A percentile compares a stretch with the other conserved stretches of the same genome.
These are phyloP conservation scores for Violaceomyces palustris DNA, from an alignment of 1,284 basidiomycete genomes.

Conservation along the genomic window DNA sequence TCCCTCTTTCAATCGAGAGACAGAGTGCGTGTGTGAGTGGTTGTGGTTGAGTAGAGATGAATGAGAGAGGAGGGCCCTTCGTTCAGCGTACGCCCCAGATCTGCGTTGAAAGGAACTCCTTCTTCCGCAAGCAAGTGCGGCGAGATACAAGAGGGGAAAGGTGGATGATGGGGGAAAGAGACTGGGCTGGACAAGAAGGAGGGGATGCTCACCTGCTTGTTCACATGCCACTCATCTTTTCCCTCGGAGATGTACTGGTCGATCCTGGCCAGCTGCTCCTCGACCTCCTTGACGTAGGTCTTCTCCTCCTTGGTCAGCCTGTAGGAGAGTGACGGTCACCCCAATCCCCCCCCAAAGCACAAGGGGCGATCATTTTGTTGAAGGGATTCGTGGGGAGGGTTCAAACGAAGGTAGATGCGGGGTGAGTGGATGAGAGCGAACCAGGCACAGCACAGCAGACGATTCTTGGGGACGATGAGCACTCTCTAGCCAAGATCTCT, in stretches of 20 bases:
- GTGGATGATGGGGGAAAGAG: background rate
- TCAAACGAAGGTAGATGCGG: background rate
- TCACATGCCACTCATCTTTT: conserved; percentile 36
- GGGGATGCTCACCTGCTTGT: conserved; percentile 21
- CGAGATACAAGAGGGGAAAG: background rate
- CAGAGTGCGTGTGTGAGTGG: no score
- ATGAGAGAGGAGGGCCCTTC: no score
- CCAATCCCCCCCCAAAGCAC: no score
- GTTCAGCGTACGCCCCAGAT: no score
- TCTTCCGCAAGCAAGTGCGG: no score
- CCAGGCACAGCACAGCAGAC: no score
- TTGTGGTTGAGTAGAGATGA: no score
- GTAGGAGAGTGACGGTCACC: no score
- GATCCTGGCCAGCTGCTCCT: conserved; percentile 19
- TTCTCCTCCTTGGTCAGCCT: conserved; percentile 38
- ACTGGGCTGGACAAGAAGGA: background rate
- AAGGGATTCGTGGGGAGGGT: background rate
- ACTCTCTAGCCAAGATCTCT: no score
- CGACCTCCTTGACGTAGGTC: conserved; percentile 27
- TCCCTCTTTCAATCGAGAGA: conserved; percentile 8
- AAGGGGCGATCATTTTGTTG: background rate
- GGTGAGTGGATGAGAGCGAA: background rate
- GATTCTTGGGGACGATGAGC: no score
- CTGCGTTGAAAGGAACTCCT: no score
- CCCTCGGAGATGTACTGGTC: conserved; percentile 20